phyloP scores from a whole-genome alignment of 495 filamentous ascomycete genomes.

The Clavariopsis aquatica region DNA sequence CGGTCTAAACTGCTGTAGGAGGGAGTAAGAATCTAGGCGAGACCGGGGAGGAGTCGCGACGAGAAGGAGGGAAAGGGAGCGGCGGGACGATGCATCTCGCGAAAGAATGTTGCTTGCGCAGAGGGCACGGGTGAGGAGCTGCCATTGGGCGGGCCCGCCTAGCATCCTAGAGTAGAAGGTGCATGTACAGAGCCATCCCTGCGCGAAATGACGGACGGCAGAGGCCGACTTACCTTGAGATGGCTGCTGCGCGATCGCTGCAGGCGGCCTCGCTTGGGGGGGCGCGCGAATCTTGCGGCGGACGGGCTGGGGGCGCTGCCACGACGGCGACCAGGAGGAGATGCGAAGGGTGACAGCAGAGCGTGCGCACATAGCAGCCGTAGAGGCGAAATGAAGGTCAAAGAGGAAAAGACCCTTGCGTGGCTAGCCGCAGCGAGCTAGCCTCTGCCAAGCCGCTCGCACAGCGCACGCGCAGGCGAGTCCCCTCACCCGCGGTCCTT shows the following conservation, averaged over 20 bases:
- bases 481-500: not conserved
- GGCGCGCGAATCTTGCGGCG: not conserved
- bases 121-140: not conserved
- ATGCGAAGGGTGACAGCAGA: no score
- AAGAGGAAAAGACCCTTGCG: not conserved
- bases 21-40: conserved; percentile 1
- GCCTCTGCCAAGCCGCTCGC: not conserved
- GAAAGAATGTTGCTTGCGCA: not conserved
- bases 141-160: not conserved
- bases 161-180: conserved; percentile 1
- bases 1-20: not conserved
- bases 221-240: not conserved
- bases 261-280: not conserved
- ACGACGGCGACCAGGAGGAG: no score
- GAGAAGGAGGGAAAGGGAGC: not conserved
- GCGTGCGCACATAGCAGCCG: not conserved
- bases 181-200: not conserved
- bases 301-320: no score
- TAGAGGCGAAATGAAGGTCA: not conserved
- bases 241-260: not conserved
- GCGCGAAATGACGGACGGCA: not conserved
- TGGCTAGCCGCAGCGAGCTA: not conserved
- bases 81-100: not conserved
- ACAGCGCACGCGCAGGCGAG: no score
- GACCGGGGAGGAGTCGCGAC: conserved; percentile 1